Evolutionary conservation across 352 stramenopile species (phyloP).

Genomic region (Aphanomyces stellatus): DNA sequence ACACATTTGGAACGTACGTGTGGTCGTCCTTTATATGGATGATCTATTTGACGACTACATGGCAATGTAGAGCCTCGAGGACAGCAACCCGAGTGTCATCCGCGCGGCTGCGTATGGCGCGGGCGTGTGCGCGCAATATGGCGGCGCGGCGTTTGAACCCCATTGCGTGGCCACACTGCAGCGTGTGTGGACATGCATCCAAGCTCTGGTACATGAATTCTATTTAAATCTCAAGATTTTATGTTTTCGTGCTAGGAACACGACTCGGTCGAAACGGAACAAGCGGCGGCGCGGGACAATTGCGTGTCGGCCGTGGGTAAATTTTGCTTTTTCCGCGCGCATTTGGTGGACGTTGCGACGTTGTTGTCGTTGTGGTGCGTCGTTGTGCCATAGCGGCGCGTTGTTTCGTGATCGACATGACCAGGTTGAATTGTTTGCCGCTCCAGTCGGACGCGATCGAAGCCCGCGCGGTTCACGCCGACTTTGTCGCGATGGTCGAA

Average conservation of each 20-base stretch:
- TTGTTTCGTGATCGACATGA: too few relatives aligned
- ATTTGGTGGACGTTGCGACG: conserved; percentile 44
- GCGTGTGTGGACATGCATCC: conserved; percentile 24
- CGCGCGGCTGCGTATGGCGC: conserved; percentile 78
- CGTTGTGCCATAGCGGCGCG: too few relatives aligned
- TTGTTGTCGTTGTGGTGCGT: conserved; percentile 66
- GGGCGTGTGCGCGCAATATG: conserved; percentile 76
- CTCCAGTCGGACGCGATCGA: conserved; percentile 71
- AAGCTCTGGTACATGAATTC: not conserved
- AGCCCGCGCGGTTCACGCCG: conserved; percentile 62
- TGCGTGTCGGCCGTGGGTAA: conserved; percentile 75
- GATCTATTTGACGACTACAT: too few relatives aligned
- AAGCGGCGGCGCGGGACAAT: conserved; percentile 63
- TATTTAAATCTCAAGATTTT: not conserved
- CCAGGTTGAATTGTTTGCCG: conserved; percentile 63
- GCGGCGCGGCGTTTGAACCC: conserved; percentile 52
- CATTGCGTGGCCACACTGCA: conserved; percentile 58
- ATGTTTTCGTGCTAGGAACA: not conserved
- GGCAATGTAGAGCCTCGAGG: conserved; percentile 53
- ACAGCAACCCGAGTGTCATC: conserved; percentile 48
- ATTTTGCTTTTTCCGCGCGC: conserved; percentile 52
- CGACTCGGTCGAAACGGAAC: conserved; percentile 14
- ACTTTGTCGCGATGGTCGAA: conserved; percentile 55
- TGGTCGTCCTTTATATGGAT: not conserved
- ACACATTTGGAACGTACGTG: conserved; percentile 34